Evolutionary conservation across 345 rosid genomes (phyloP).

Genomic region (Salix koriyanagi): DNA sequence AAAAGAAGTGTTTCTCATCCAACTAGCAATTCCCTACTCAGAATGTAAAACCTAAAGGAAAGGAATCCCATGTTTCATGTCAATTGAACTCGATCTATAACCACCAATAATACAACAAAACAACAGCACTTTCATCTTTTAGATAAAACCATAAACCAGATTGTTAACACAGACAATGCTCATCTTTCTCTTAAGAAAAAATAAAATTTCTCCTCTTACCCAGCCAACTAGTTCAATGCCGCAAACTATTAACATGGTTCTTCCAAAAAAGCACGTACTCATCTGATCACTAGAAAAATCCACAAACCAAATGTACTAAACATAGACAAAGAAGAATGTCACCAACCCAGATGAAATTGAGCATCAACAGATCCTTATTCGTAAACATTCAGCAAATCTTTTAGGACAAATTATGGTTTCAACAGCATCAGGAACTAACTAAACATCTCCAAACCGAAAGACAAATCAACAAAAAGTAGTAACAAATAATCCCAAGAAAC

Average conservation of each 20-base stretch:
- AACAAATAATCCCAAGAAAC: slow-evolving; percentile 15
- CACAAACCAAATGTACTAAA: neutral
- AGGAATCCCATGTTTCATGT: neutral
- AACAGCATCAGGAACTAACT: slow-evolving; percentile 13
- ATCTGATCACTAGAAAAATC: slow-evolving; percentile 15
- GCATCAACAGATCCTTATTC: slow-evolving; percentile 24
- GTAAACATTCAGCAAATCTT: slow-evolving; percentile 6
- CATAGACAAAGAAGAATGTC: neutral
- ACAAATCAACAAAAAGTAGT: slow-evolving; percentile 5
- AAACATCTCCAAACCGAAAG: slow-evolving; percentile 23
- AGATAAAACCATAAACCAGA: slow-evolving; percentile 11
- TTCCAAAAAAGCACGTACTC: neutral
- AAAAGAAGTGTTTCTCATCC: neutral
- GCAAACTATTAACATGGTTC: neutral
- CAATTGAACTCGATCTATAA: neutral
- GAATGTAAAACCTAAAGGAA: slow-evolving; percentile 6
- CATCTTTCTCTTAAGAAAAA: neutral
- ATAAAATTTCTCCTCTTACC: neutral
- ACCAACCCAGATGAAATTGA: slow-evolving; percentile 26
- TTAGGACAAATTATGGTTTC: neutral
- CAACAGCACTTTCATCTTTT: neutral
- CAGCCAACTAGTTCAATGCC: neutral
- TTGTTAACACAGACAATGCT: slow-evolving; percentile 5
- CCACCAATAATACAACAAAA: neutral
- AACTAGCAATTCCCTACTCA: neutral